These are phyloP conservation scores for Albophoma yamanashiensis DNA, from an alignment of 2,329 filamentous ascomycete genomes.

Conservation along the genomic window DNA sequence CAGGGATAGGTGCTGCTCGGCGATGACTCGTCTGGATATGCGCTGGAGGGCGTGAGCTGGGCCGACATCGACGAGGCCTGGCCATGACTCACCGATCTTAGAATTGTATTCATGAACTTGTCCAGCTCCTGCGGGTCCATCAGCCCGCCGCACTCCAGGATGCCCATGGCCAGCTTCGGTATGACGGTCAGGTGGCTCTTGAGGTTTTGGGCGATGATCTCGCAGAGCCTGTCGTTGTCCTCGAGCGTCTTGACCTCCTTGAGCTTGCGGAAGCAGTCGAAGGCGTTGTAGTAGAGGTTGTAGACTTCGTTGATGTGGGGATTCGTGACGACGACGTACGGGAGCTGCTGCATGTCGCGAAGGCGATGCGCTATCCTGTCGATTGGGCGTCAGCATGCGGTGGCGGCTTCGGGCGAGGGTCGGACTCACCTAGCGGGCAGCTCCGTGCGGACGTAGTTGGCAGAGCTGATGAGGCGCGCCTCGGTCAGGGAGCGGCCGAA, in stretches of 20 bases:
- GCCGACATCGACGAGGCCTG: not conserved
- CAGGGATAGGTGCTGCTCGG: conserved; percentile 90
- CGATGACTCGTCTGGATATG: conserved; percentile 92
- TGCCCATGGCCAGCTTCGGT: conserved; percentile 86
- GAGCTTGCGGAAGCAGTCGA: conserved; percentile 78
- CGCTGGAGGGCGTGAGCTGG: conserved; percentile 39
- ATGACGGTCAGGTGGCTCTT: conserved; percentile 88
- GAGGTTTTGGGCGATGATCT: conserved; percentile 66
- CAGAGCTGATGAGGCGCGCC: conserved; percentile 78
- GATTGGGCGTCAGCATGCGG: not conserved
- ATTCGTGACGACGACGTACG: conserved; percentile 94
- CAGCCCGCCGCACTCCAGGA: conserved; percentile 77
- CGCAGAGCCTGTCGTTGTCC: conserved; percentile 83
- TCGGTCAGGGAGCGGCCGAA: conserved; percentile 93
- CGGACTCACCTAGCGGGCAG: conserved; percentile 31
- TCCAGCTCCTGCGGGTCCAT: conserved; percentile 77
- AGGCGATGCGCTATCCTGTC: conserved; percentile 79
- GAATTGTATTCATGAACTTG: conserved; percentile 86
- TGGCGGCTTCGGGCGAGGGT: not conserved
- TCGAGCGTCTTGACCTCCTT: conserved; percentile 75
- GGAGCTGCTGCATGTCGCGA: conserved; percentile 92
- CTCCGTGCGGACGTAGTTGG: conserved; percentile 95
- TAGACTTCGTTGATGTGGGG: conserved; percentile 90
- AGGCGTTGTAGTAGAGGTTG: conserved; percentile 93
- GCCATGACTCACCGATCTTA: conserved; percentile 59